These are phyloP conservation scores for Sporothrix variecibatus DNA, from an alignment of 2,329 filamentous ascomycete genomes.

Conservation along the genomic window DNA sequence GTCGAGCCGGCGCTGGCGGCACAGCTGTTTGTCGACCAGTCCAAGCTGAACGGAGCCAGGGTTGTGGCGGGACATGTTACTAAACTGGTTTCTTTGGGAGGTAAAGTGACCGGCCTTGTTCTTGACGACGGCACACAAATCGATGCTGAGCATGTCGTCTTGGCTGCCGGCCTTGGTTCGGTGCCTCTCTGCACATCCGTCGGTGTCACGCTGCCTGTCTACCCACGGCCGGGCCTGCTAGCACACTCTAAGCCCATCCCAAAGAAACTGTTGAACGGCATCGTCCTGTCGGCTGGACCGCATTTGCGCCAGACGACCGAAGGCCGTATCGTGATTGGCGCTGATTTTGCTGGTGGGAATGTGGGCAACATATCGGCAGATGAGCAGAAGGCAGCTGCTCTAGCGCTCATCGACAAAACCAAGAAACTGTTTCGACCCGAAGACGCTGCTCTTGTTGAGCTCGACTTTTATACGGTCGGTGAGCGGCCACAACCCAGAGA, in stretches of 20 bases:
- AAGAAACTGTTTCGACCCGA: conserved; percentile 29
- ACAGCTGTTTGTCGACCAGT: conserved; percentile 12
- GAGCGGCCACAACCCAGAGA: conserved; percentile 36
- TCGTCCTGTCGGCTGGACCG: conserved; percentile 34
- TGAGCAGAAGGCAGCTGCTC: conserved; percentile 26
- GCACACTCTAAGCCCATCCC: conserved; percentile 36
- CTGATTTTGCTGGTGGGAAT: conserved; percentile 33
- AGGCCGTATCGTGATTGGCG: conserved; percentile 35
- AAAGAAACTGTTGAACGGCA: conserved; percentile 31
- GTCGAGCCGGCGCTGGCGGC: conserved; percentile 37
- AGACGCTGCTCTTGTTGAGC: conserved; percentile 29
- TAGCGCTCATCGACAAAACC: conserved; percentile 33
- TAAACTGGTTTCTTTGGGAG: conserved; percentile 26
- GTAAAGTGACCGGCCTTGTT: conserved; percentile 30
- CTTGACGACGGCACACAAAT: conserved; percentile 19
- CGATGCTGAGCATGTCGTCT: conserved; percentile 36
- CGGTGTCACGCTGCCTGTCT: conserved; percentile 34
- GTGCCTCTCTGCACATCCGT: conserved; percentile 34
- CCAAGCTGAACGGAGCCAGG: neutral
- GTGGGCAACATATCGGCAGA: conserved; percentile 27
- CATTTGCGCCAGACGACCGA: conserved; percentile 38
- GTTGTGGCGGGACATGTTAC: neutral
- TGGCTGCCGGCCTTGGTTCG: conserved; percentile 37
- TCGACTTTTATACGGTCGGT: conserved; percentile 38
- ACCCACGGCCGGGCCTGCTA: conserved; percentile 34